These are phyloP conservation scores for Amanita exitialis DNA, from an alignment of 768 basidiomycete genomes.

Conservation along the genomic window DNA sequence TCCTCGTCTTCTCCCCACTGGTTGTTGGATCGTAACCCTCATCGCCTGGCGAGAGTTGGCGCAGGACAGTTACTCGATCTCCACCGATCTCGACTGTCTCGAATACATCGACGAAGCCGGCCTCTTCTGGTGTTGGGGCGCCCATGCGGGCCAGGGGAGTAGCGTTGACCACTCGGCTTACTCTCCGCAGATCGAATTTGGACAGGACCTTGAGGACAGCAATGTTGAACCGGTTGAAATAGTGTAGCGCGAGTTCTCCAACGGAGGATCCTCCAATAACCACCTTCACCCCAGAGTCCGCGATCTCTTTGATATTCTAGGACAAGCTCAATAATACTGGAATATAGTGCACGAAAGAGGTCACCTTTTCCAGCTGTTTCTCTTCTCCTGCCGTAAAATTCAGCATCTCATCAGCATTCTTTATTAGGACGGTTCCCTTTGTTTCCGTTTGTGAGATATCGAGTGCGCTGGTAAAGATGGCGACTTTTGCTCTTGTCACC, in stretches of 20 bases:
- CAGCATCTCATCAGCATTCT: conserved; percentile 93
- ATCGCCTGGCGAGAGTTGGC: conserved; percentile 68
- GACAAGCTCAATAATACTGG: background rate
- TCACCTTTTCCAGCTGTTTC: conserved; percentile 86
- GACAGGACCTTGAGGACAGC: conserved; percentile 95
- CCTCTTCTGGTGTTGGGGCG: conserved; percentile 93
- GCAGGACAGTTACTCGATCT: conserved; percentile 92
- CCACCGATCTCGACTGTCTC: conserved; percentile 96
- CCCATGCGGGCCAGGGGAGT: conserved; percentile 95
- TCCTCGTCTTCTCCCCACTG: conserved; percentile 65
- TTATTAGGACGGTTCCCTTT: conserved; percentile 94
- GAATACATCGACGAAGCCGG: conserved; percentile 87
- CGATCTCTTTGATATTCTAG: conserved; percentile 94
- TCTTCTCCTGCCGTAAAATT: conserved; percentile 97
- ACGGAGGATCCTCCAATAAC: conserved; percentile 89
- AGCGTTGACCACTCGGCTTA: conserved; percentile 93
- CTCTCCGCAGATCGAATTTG: conserved; percentile 92
- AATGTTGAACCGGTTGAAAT: conserved; percentile 88
- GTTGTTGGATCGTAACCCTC: conserved; percentile 44
- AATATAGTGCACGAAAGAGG: background rate
- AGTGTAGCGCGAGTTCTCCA: conserved; percentile 95
- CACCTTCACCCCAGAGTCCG: conserved; percentile 88
- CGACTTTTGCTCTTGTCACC: conserved; percentile 80
- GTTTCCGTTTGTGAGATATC: conserved; percentile 97
- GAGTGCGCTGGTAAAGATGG: conserved; percentile 87